A percentile compares a stretch with the other conserved stretches of the same genome.
Conservation (phyloP, 2,329 filamentous ascomycete species). For the Capronia epimyces region DNA sequence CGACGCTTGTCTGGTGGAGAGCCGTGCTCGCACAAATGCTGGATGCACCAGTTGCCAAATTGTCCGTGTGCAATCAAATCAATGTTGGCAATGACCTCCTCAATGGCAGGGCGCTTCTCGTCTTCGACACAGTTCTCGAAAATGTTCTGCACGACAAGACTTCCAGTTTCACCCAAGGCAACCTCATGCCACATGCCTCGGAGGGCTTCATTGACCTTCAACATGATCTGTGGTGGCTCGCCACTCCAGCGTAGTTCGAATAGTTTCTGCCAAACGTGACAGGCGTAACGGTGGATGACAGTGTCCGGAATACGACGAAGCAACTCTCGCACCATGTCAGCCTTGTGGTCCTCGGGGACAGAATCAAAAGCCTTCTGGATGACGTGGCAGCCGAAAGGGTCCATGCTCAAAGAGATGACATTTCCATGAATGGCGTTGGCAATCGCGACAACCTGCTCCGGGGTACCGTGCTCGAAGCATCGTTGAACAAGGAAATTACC, state of each 20-base stretch:
- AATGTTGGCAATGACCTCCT: slow-evolving; percentile 90
- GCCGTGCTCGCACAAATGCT: slow-evolving; percentile 97
- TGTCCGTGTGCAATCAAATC: slow-evolving; percentile 95
- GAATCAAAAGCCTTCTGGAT: slow-evolving; percentile 98
- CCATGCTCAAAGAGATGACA: slow-evolving; percentile 92
- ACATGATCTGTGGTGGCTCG: slow-evolving; percentile 96
- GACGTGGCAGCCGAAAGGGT: slow-evolving; percentile 96
- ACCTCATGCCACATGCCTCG: slow-evolving; percentile 99
- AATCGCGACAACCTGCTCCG: slow-evolving; percentile 90
- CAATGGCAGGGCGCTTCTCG: slow-evolving; percentile 96
- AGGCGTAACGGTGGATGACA: slow-evolving; percentile 96
- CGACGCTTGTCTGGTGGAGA: slow-evolving; percentile 83
- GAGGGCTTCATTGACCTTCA: slow-evolving; percentile 88
- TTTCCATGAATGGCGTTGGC: slow-evolving; percentile 91
- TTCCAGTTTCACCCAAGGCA: slow-evolving; percentile 92
- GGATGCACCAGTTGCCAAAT: slow-evolving; percentile 99
- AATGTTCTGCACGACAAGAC: slow-evolving; percentile 97
- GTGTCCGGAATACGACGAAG: slow-evolving; percentile 94
- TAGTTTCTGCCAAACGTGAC: slow-evolving; percentile 98
- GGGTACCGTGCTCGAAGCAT: slow-evolving; percentile 96
- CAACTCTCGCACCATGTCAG: slow-evolving; percentile 96
- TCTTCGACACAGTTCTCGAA: slow-evolving; percentile 99
- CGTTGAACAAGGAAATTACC: slow-evolving; percentile 97
- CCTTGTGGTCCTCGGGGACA: slow-evolving; percentile 95
- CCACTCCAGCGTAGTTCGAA: slow-evolving; percentile 96